Conservation (phyloP, 2,329 filamentous ascomycete species). For the Penicillium frequentans region DNA sequence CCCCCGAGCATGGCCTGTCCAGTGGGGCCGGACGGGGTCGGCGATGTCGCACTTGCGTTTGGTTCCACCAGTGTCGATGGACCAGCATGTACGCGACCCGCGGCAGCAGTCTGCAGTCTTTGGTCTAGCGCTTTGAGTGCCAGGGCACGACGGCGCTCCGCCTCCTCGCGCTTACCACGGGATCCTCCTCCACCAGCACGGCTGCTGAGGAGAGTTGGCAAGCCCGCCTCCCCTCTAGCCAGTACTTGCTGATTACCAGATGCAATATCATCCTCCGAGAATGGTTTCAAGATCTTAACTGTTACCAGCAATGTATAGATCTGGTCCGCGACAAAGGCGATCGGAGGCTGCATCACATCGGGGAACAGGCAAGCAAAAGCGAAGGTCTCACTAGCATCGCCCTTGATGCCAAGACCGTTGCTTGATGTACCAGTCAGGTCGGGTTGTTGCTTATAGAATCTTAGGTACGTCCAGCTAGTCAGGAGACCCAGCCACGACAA, state of each 20-base stretch:
- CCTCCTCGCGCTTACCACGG: conserved; percentile 75
- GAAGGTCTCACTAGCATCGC: conserved; percentile 95
- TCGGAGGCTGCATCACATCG: conserved; percentile 72
- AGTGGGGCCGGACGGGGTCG: conserved; percentile 55
- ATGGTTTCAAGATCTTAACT: conserved; percentile 77
- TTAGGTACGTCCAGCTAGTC: conserved; percentile 90
- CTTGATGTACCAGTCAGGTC: conserved; percentile 56
- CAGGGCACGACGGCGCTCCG: conserved; percentile 82
- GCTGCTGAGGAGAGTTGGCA: conserved; percentile 60
- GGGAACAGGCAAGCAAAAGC: conserved; percentile 96
- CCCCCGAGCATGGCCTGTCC: conserved; percentile 63
- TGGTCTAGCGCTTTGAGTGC: conserved; percentile 92
- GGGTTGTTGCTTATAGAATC: conserved; percentile 79
- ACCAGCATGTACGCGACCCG: conserved; percentile 48
- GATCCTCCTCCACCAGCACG: conserved; percentile 40
- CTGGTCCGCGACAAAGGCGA: conserved; percentile 70
- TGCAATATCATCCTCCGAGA: conserved; percentile 76
- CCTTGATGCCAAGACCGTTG: conserved; percentile 63
- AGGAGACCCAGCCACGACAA: conserved; percentile 80
- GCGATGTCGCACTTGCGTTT: conserved; percentile 49
- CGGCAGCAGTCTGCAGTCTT: conserved; percentile 79
- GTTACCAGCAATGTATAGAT: conserved; percentile 75
- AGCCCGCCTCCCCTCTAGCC: conserved; percentile 60
- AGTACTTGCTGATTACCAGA: conserved; percentile 71
- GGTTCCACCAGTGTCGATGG: conserved; percentile 33